Conservation (phyloP, 768 basidiomycete species). For the Paxillus ammoniavirescens region DNA sequence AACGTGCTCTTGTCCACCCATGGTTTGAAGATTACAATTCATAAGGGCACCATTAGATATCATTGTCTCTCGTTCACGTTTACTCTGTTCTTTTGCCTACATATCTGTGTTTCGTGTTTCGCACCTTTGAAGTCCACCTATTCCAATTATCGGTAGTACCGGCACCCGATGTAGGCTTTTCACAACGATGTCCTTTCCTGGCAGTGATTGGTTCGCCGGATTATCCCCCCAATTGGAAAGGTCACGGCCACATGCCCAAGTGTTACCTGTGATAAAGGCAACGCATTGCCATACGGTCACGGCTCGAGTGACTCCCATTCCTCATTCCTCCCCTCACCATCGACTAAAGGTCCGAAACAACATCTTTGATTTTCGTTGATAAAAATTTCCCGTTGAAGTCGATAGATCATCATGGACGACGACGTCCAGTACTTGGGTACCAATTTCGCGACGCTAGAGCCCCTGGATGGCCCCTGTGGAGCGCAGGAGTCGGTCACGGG, state of each 20-base stretch:
- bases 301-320: constrained; percentile 20
- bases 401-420: constrained; percentile 44
- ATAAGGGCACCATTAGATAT: constrained; percentile 12
- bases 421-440: constrained; percentile 61
- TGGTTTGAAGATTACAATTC: constrained; percentile 51
- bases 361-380: constrained; percentile 6
- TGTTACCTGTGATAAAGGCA: constrained; percentile 27
- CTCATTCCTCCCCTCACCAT: constrained; percentile 16
- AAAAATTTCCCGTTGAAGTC: constrained; percentile 1
- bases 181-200: neutral
- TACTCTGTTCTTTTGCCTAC: constrained; percentile 1
- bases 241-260: constrained; percentile 14
- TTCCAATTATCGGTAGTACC: constrained; percentile 13
- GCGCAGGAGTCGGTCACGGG: constrained; percentile 40
- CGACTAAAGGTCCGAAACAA: neutral
- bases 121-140: constrained; percentile 4
- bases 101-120: neutral
- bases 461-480: constrained; percentile 28
- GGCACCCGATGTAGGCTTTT: constrained; percentile 18
- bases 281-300: constrained; percentile 34
- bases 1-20: constrained; percentile 52
- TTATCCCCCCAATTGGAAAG: constrained; percentile 24
- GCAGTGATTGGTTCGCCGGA: constrained; percentile 15
- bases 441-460: constrained; percentile 28
- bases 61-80: constrained; percentile 1